A percentile compares a stretch with the other conserved stretches of the same genome.
Conservation (phyloP, 2,329 filamentous ascomycete genomes). For the Cercospora sesami region DNA sequence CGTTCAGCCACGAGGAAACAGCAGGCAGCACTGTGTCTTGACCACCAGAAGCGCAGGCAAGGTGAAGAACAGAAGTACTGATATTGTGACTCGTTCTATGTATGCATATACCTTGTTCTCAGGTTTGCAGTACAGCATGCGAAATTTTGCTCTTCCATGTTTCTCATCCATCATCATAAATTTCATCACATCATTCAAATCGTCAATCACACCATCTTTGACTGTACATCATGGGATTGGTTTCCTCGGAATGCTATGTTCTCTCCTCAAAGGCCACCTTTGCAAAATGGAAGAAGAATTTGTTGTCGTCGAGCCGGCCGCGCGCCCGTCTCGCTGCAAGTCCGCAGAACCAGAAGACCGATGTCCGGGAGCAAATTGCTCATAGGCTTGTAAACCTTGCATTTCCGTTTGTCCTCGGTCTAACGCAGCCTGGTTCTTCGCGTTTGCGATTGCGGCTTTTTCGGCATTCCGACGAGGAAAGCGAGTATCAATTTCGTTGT, state of each 20-base stretch:
- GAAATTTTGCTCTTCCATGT: background rate
- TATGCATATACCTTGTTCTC: too few relatives aligned
- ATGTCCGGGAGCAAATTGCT: background rate
- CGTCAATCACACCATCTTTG: background rate
- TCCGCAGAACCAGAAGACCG: background rate
- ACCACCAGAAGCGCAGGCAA: background rate
- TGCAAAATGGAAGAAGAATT: background rate
- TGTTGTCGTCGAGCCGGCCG: background rate
- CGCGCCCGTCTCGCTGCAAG: background rate
- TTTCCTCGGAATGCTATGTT: constrained; percentile 14
- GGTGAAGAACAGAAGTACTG: background rate
- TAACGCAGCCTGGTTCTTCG: constrained; percentile 35
- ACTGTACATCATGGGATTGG: constrained; percentile 4
- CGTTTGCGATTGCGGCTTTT: constrained; percentile 31
- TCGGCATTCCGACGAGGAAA: constrained; percentile 34
- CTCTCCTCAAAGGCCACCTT: constrained; percentile 5
- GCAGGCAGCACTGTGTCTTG: background rate
- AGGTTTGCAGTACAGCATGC: background rate
- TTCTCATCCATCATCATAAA: background rate
- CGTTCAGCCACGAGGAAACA: background rate
- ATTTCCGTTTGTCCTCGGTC: constrained; percentile 33
- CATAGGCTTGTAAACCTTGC: constrained; percentile 24
- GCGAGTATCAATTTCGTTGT: constrained; percentile 36
- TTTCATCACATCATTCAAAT: background rate
- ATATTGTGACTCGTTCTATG: background rate